Evolutionary conservation across 495 filamentous ascomycete genomes (phyloP).

Genomic region (Neurospora sublineolata): DNA sequence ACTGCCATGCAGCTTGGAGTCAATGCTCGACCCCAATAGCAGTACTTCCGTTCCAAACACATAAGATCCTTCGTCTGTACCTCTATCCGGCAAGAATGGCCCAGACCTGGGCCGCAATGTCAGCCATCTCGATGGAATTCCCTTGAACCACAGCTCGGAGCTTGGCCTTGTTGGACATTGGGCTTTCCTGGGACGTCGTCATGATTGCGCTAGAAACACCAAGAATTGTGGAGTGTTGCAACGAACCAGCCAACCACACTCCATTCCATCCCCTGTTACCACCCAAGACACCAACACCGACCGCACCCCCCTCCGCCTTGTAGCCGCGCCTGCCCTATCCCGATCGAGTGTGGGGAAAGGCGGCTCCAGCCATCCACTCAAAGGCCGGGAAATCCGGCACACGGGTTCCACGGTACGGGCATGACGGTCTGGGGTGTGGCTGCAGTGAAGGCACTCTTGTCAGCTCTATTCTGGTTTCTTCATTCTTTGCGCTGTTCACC

Average conservation of each 20-base stretch:
- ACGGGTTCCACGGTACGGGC: not conserved
- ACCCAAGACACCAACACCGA: not conserved
- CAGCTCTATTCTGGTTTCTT: not conserved
- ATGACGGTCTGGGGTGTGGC: not conserved
- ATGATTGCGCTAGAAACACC: not conserved
- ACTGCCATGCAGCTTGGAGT: not conserved
- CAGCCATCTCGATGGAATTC: not conserved
- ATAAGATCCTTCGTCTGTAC: not conserved
- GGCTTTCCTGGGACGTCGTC: not conserved
- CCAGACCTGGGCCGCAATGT: not conserved
- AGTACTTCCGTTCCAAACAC: not conserved
- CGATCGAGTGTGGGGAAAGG: not conserved
- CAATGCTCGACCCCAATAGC: not conserved
- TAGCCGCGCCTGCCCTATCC: not conserved
- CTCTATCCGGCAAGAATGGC: not conserved
- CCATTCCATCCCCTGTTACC: not conserved
- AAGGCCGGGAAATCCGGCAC: not conserved
- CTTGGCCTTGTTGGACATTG: not conserved
- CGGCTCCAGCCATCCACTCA: not conserved
- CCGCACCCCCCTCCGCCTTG: not conserved
- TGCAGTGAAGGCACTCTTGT: not conserved
- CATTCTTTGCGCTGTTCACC: not conserved
- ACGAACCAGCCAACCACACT: not conserved
- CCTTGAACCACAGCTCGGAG: not conserved
- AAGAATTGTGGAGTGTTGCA: not conserved